Evolutionary conservation across 805 yeast genomes (phyloP).

Genomic region (Myxozyma neglecta): DNA sequence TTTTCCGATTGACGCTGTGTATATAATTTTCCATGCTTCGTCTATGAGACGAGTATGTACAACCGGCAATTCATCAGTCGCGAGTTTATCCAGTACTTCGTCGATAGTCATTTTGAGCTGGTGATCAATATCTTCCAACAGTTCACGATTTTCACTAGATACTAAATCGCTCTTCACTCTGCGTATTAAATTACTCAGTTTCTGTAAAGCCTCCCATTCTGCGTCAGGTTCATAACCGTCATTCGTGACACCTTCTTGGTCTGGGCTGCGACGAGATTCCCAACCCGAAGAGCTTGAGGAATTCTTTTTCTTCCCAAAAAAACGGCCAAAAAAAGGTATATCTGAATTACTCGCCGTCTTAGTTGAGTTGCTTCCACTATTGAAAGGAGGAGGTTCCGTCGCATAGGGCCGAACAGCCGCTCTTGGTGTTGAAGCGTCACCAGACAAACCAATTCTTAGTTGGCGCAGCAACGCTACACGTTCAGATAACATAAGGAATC

Average conservation of each 20-base stretch:
- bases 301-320: not conserved
- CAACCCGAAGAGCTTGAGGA: not conserved
- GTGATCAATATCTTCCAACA: slow-evolving; percentile 11
- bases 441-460: too few species aligned
- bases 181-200: slow-evolving; percentile 23
- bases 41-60: slow-evolving; percentile 22
- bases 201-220: slow-evolving; percentile 29
- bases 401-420: not conserved
- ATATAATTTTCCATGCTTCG: slow-evolving; percentile 29
- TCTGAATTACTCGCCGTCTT: not conserved
- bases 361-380: not conserved
- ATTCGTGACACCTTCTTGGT: not conserved
- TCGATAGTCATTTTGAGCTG: slow-evolving; percentile 22
- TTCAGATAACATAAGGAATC: too few species aligned
- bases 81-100: slow-evolving; percentile 6
- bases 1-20: slow-evolving; percentile 15
- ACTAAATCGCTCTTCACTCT: slow-evolving; percentile 16
- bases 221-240: slow-evolving; percentile 25
- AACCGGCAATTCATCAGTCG: slow-evolving; percentile 18
- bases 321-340: not conserved
- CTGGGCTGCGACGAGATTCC: slow-evolving; percentile 9
- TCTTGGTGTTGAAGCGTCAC: not conserved
- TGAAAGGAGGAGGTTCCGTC: slow-evolving; percentile 10
- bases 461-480: too few species aligned
- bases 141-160: not conserved